Conservation (phyloP, 768 basidiomycete genomes). For the Russula sp. region DNA sequence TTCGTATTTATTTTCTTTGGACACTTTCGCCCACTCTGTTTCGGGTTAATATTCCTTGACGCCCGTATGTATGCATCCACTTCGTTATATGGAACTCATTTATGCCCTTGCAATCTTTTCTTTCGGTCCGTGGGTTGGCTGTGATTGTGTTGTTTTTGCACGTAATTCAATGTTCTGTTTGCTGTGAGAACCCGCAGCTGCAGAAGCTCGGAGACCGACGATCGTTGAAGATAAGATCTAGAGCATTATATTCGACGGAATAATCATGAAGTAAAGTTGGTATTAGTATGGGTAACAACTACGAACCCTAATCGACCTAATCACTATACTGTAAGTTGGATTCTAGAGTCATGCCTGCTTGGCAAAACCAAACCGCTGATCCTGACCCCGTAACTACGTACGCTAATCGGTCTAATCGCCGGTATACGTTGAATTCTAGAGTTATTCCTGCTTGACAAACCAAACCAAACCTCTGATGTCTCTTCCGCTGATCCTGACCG, state of each 20-base stretch:
- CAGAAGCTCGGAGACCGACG: neutral
- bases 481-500: slow-evolving; percentile 1
- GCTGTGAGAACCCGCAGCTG: neutral
- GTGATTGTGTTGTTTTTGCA: too few relatives aligned
- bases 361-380: too few relatives aligned
- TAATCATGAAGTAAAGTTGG: neutral
- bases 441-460: too few relatives aligned
- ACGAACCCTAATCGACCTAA: too few relatives aligned
- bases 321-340: too few relatives aligned
- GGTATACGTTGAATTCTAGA: too few relatives aligned
- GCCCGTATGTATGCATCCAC: neutral
- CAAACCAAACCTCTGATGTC: slow-evolving; percentile 15
- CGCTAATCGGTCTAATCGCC: too few relatives aligned
- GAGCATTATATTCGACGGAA: too few relatives aligned
- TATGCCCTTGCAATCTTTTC: neutral
- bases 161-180: too few relatives aligned
- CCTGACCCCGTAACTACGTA: too few relatives aligned
- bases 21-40: neutral
- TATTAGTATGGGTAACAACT: too few relatives aligned
- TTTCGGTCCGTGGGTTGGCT: neutral
- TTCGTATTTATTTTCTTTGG: neutral
- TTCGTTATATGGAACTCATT: neutral
- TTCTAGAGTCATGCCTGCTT: neutral
- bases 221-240: neutral
- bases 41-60: neutral